Conservation (phyloP, 2,329 filamentous ascomycete genomes). For the Paramyrothecium roridum region DNA sequence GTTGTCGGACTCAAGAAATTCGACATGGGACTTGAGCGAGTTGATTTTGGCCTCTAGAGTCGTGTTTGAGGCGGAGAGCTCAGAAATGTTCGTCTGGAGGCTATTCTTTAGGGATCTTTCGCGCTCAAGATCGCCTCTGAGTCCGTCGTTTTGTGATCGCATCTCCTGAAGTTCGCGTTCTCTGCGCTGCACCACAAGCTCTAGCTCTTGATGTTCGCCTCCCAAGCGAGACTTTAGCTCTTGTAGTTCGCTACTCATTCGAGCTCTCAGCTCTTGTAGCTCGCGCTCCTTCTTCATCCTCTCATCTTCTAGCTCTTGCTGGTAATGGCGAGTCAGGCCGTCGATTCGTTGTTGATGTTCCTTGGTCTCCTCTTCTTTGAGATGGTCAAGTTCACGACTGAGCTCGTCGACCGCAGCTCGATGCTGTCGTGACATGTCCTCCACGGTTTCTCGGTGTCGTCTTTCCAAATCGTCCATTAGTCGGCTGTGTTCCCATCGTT, state of each 20-base stretch:
- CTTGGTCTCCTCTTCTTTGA: conserved; percentile 44
- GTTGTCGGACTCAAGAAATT: conserved; percentile 85
- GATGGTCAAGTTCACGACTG: conserved; percentile 40
- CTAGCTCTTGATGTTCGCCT: conserved; percentile 50
- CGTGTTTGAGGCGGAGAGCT: conserved; percentile 58
- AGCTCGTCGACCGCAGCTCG: conserved; percentile 28
- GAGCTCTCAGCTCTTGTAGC: conserved; percentile 59
- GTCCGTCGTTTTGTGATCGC: conserved; percentile 37
- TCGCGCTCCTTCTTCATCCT: conserved; percentile 56
- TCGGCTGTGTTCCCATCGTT: conserved; percentile 30
- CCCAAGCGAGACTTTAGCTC: conserved; percentile 49
- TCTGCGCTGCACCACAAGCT: conserved; percentile 44
- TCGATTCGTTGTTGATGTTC: conserved; percentile 67
- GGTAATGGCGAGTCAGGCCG: conserved; percentile 59
- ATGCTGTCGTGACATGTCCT: conserved; percentile 32
- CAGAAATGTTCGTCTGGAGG: conserved; percentile 50
- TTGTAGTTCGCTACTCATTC: conserved; percentile 48
- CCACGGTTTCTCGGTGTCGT: conserved; percentile 29
- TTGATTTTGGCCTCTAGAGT: conserved; percentile 72
- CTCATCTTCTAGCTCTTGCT: conserved; percentile 65
- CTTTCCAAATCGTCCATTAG: conserved; percentile 53
- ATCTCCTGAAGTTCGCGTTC: conserved; percentile 52
- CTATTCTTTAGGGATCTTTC: conserved; percentile 61
- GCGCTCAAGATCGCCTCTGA: conserved; percentile 51
- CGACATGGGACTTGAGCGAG: conserved; percentile 75